Evolutionary conservation across 306 rosid genomes (phyloP).

Genomic region (Quercus robur): DNA sequence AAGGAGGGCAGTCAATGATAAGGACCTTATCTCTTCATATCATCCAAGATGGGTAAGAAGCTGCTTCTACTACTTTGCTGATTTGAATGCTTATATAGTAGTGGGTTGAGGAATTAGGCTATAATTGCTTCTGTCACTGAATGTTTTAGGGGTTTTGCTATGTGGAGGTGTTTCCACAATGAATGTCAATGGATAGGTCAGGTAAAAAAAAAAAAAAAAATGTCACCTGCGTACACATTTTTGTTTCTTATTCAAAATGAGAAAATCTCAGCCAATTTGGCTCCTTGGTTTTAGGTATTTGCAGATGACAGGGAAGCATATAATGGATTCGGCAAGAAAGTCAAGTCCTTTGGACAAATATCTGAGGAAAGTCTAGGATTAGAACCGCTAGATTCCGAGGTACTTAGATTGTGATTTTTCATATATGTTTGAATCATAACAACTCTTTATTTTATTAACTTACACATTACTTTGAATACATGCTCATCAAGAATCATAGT

Average conservation of each 20-base stretch:
- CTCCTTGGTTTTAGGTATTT: constrained; percentile 48
- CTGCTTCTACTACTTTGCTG: constrained; percentile 15
- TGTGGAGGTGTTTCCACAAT: constrained; percentile 87
- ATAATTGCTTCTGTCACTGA: constrained; percentile 18
- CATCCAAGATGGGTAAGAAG: constrained; percentile 55
- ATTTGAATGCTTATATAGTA: neutral
- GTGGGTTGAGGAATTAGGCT: constrained; percentile 14
- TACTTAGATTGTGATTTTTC: constrained; percentile 18
- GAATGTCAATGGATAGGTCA: constrained; percentile 76
- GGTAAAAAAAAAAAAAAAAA: constrained; percentile 52
- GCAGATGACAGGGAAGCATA: constrained; percentile 45
- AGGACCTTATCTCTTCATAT: constrained; percentile 90
- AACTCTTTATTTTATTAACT: neutral
- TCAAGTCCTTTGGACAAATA: constrained; percentile 28
- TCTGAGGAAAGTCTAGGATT: constrained; percentile 57
- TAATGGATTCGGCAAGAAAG: constrained; percentile 19
- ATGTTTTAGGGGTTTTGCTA: constrained; percentile 61
- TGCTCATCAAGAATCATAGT: neutral
- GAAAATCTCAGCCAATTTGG: constrained; percentile 16
- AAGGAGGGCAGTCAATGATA: constrained; percentile 69
- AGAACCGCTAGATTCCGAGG: constrained; percentile 73
- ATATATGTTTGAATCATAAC: constrained; percentile 6
- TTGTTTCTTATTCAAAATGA: constrained; percentile 11
- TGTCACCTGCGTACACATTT: neutral
- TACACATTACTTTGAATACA: neutral